Conservation (phyloP, 495 filamentous ascomycete genomes). For the Corynascus novoguineensis region DNA sequence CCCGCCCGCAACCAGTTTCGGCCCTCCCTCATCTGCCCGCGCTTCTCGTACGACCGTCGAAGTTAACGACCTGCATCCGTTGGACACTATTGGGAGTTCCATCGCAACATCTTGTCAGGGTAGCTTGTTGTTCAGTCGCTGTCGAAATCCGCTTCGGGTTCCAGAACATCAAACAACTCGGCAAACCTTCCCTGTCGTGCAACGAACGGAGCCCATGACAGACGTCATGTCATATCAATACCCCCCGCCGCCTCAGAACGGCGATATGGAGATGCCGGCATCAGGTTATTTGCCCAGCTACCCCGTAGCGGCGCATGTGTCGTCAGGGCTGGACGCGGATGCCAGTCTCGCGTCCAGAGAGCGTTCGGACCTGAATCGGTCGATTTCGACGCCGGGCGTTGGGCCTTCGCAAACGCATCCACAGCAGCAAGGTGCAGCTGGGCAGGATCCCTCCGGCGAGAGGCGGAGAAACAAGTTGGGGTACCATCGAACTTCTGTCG, state of each 20-base stretch:
- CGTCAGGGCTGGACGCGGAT: slow-evolving; percentile 36
- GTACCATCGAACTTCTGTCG: slow-evolving; percentile 94
- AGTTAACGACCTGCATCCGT: too few relatives aligned
- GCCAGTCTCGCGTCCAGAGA: slow-evolving; percentile 29
- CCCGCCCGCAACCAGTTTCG: too few relatives aligned
- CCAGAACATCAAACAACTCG: slow-evolving; percentile 30
- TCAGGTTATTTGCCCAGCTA: slow-evolving; percentile 38
- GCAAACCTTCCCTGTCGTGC: slow-evolving; percentile 30
- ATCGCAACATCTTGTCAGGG: slow-evolving; percentile 29
- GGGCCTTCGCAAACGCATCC: slow-evolving; percentile 43
- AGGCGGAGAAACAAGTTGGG: slow-evolving; percentile 95
- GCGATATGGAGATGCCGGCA: slow-evolving; percentile 41
- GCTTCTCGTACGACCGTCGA: too few relatives aligned
- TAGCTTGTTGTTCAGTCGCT: slow-evolving; percentile 31
- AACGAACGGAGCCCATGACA: slow-evolving; percentile 39
- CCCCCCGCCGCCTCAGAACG: slow-evolving; percentile 40
- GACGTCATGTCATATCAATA: slow-evolving; percentile 52
- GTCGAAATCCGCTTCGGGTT: slow-evolving; percentile 28
- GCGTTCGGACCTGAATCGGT: slow-evolving; percentile 51
- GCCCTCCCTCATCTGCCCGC: too few relatives aligned
- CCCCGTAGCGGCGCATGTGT: slow-evolving; percentile 34
- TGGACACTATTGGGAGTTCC: slow-evolving; percentile 17
- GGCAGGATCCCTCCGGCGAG: slow-evolving; percentile 51
- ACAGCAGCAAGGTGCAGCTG: slow-evolving; percentile 27
- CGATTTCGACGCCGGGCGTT: slow-evolving; percentile 62